Base-by-base conservation (phyloP, 257 asterid genomes). In the Ballota nigra region DNA sequence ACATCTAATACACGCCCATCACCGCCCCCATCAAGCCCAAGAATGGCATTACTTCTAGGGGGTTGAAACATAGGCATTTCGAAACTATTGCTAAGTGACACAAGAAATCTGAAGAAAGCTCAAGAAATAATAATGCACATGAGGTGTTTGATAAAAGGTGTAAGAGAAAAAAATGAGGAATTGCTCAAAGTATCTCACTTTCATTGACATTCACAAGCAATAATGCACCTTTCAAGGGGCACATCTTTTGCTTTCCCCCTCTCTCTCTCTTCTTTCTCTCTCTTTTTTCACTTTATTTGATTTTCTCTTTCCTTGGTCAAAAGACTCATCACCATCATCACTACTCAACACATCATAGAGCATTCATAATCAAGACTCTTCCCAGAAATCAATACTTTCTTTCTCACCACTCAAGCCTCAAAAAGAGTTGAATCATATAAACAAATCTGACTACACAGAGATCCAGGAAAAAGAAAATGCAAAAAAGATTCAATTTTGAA, bases 21-120 rank as follows among this genome's bases (percentile, higher is more conserved):
- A 3, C 86, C 87, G 18, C 81, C 78, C 36, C 80, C 80, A 20
- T 83, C 86, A 59, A 79, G 59, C 40, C 83, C 90, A 28, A 80
- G 75, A 71, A 76, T 23, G 22, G 81, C 83, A 47, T 76, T 79
- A 45, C 63, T 84, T 70, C 68, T 74, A 28, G 70, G 74, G 68
- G 85, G 79, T 76, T 76, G 81, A 82, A 70, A 84, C 89, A 84
- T 82, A 78, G 92, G 92, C 89, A 86, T 86, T 66, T 81, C 69
- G 80, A 22, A 61, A 36, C 59, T 58, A 57, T 53, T 4, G 26
- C 65, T 55, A 36, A 73, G n/a, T 60, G 13, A 33, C 78, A 68
- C 65, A 34, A 70, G 63, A 34, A 36, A 66, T 4, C 41, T 28
- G 24, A 36, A 60, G 63, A 73, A 77, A 75, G 73, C 23, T 65